Conservation (phyloP, 1,284 basidiomycete genomes). For the Lentinula novae-zelandiae region DNA sequence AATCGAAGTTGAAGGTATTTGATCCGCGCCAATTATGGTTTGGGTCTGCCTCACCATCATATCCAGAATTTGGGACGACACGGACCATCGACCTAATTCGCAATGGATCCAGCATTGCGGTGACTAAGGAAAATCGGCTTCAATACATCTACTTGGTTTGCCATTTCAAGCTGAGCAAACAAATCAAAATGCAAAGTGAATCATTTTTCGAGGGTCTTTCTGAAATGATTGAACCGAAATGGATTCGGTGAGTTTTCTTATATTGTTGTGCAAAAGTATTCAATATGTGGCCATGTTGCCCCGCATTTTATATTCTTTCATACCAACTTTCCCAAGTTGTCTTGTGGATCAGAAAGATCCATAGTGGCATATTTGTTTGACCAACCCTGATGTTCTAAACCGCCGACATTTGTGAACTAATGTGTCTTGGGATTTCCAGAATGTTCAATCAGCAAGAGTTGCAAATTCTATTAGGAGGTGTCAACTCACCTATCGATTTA, state of each 20-base stretch:
- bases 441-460: constrained; percentile 97
- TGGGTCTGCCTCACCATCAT: constrained; percentile 6
- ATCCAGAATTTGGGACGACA: constrained; percentile 85
- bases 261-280: background rate
- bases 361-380: background rate
- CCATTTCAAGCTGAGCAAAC: constrained; percentile 85
- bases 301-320: background rate
- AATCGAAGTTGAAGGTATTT: constrained; percentile 76
- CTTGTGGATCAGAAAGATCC: background rate
- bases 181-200: constrained; percentile 84
- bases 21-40: background rate
- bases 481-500: constrained; percentile 79
- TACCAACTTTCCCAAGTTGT: background rate
- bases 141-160: constrained; percentile 91
- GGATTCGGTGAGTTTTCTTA: constrained; percentile 62
- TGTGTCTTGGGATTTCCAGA: constrained; percentile 31
- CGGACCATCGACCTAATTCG: constrained; percentile 80
- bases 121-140: constrained; percentile 87
- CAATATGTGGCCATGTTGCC: no score
- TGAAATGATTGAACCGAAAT: constrained; percentile 86
- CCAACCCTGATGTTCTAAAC: background rate
- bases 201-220: constrained; percentile 85
- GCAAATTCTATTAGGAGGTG: constrained; percentile 81
- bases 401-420: constrained; percentile 4
- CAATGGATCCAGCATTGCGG: constrained; percentile 80